phyloP scores from a whole-genome alignment of 768 basidiomycete species.

The Leccinellum luteum region DNA sequence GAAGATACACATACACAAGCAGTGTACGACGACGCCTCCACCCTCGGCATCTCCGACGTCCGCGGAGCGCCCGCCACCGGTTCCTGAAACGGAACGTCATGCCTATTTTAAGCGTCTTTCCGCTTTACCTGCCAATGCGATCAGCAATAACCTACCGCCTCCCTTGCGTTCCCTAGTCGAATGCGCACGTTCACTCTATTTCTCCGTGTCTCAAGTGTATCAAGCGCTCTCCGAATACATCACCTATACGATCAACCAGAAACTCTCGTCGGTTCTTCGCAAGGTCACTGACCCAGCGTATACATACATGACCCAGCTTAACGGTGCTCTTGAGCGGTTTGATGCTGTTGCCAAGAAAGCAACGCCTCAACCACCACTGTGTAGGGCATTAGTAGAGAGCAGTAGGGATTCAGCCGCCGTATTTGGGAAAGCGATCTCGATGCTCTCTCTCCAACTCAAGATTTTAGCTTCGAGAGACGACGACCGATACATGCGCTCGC shows the following conservation, averaged over 20 bases:
- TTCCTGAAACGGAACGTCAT: conserved; percentile 74
- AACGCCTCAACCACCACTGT: conserved; percentile 66
- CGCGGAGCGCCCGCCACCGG: conserved; percentile 35
- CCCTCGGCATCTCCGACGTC: conserved; percentile 40
- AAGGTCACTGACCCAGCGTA: conserved; percentile 88
- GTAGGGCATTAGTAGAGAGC: conserved; percentile 75
- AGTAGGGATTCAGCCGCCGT: conserved; percentile 81
- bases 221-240: conserved; percentile 87
- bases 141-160: conserved; percentile 65
- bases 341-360: conserved; percentile 73
- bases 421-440: conserved; percentile 85
- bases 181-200: conserved; percentile 88
- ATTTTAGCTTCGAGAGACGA: conserved; percentile 74
- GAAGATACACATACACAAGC: conserved; percentile 21
- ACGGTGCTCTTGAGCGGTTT: conserved; percentile 87
- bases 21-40: conserved; percentile 31
- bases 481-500: conserved; percentile 82
- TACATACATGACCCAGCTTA: conserved; percentile 76
- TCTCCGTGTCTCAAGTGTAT: conserved; percentile 88
- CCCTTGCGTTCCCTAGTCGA: conserved; percentile 73
- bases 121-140: conserved; percentile 58
- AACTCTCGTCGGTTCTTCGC: conserved; percentile 72
- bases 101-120: conserved; percentile 95
- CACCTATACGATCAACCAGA: conserved; percentile 77
- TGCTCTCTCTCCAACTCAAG: conserved; percentile 77